Conservation (phyloP, 192 early-diverging fungal species). For the Globomyces pollinis-pini region DNA sequence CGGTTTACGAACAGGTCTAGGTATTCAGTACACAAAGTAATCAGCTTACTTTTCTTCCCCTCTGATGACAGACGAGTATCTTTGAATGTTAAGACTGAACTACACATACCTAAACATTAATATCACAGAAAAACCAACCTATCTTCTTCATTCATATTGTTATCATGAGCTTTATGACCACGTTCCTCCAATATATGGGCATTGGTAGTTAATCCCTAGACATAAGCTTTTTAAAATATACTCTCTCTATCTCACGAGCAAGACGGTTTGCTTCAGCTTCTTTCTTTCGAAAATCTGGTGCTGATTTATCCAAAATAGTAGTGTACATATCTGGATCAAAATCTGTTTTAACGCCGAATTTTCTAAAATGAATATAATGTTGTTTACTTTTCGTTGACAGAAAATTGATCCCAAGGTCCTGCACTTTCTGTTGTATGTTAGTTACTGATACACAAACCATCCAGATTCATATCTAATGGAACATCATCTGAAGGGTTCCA, state of each 20-base stretch:
- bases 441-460: constrained; percentile 8
- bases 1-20: no score
- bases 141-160: no score
- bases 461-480: constrained; percentile 10
- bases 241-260: constrained; percentile 71
- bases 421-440: constrained; percentile 25
- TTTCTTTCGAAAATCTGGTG: constrained; percentile 74
- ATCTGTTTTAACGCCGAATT: constrained; percentile 93
- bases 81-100: no score
- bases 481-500: constrained; percentile 70
- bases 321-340: constrained; percentile 97
- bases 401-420: constrained; percentile 91
- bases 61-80: no score
- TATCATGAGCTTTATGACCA: no score
- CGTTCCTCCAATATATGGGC: no score
- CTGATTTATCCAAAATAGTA: constrained; percentile 77
- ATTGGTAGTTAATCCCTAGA: no score
- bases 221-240: neutral
- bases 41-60: no score
- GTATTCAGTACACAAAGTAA: no score
- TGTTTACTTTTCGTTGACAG: constrained; percentile 78
- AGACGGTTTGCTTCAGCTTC: constrained; percentile 82
- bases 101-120: no score
- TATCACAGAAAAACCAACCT: no score
- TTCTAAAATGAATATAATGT: no score